Conservation (phyloP, 768 basidiomycete genomes). For the Gymnopilus junonius region DNA sequence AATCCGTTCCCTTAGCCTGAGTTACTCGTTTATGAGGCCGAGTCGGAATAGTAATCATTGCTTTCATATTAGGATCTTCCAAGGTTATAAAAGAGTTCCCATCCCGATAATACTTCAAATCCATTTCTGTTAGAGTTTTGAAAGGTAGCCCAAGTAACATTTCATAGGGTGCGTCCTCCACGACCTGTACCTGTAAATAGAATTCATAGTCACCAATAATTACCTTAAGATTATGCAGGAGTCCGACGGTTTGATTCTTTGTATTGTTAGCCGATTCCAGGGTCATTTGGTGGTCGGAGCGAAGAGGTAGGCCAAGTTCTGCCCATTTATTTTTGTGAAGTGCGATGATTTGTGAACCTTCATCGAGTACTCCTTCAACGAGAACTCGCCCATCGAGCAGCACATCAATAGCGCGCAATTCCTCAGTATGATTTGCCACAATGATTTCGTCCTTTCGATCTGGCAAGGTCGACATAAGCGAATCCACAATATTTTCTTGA, state of each 20-base stretch:
- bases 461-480: neutral
- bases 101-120: slow-evolving; percentile 2
- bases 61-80: slow-evolving; percentile 16
- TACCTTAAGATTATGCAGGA: slow-evolving; percentile 17
- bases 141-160: slow-evolving; percentile 26
- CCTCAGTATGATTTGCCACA: slow-evolving; percentile 16
- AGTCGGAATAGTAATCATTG: slow-evolving; percentile 16
- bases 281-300: slow-evolving; percentile 14
- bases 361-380: slow-evolving; percentile 17
- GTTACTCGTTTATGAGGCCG: no score
- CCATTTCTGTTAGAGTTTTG: slow-evolving; percentile 11
- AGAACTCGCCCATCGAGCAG: slow-evolving; percentile 5
- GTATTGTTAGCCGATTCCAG: slow-evolving; percentile 24
- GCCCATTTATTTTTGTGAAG: slow-evolving; percentile 16
- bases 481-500: no score
- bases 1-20: neutral
- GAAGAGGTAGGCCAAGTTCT: slow-evolving; percentile 8
- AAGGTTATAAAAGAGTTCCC: slow-evolving; percentile 11
- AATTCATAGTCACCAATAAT: slow-evolving; percentile 17
- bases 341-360: slow-evolving; percentile 21
- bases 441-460: neutral
- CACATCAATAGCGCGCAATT: slow-evolving; percentile 13
- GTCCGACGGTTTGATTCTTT: slow-evolving; percentile 13
- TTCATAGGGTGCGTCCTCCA: slow-evolving; percentile 23
- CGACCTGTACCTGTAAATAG: slow-evolving; percentile 25